These are phyloP conservation scores for Fragilariopsis cylindrus DNA, from an alignment of 108 stramenopile genomes.

Conservation along the genomic window DNA sequence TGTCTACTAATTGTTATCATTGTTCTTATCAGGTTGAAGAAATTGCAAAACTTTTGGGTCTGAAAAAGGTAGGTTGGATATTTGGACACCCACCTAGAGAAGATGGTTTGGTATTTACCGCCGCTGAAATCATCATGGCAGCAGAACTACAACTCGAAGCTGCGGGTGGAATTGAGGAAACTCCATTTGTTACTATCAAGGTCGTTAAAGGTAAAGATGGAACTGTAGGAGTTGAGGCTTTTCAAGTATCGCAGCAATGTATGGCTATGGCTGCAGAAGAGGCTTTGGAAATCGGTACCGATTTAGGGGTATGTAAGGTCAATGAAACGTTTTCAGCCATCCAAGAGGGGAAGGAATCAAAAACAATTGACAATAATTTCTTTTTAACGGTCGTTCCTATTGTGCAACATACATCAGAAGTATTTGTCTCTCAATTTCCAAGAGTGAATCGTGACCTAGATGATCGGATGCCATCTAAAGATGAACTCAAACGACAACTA, in stretches of 20 bases:
- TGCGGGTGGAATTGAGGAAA: conserved; percentile 93
- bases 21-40: conserved; percentile 33
- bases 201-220: conserved; percentile 83
- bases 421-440: conserved; percentile 87
- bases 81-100: conserved; percentile 94
- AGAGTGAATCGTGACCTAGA: conserved; percentile 80
- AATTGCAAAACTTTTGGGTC: conserved; percentile 75
- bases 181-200: conserved; percentile 94
- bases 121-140: conserved; percentile 91
- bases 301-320: conserved; percentile 86
- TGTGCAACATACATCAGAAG: conserved; percentile 85
- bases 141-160: conserved; percentile 94
- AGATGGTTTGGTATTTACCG: conserved; percentile 87
- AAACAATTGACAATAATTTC: conserved; percentile 94
- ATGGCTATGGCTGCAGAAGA: conserved; percentile 99
- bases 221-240: conserved; percentile 86
- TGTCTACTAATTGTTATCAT: neutral
- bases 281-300: conserved; percentile 77
- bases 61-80: conserved; percentile 94
- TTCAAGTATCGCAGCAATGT: conserved; percentile 93
- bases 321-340: conserved; percentile 97
- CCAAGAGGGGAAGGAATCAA: conserved; percentile 92
- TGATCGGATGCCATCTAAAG: conserved; percentile 66
- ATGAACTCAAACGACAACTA: conserved; percentile 88
- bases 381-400: conserved; percentile 94